Evolutionary conservation across 345 rosid species (phyloP), one percentile per base, ranked within the genome.

Genomic region (Litchi chinensis): DNA sequence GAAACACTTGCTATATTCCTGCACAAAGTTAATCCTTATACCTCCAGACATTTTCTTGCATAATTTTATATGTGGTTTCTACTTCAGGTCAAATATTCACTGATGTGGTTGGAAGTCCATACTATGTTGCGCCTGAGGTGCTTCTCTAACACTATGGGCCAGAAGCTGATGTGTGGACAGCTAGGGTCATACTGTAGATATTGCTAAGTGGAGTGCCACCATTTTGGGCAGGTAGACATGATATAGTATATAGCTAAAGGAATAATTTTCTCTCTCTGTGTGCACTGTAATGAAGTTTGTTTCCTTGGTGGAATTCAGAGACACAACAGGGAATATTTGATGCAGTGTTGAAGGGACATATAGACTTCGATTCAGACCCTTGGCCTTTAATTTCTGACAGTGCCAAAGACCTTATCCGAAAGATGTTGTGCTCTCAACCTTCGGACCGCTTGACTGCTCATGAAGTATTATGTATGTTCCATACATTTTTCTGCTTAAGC

Each of bases 191-290:
- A 82, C 80, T 95, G 79, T 95, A 95, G 76, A 95, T 95, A 82
- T 85, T 95, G 90, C 88, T 95, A 76, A 93, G 99, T 82, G 99
- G 99, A 57, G 99, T 95, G 79, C 99, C 99, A 22, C 99, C 99
- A 60, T 95, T 95, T 83, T 95, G 99, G 98, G 99, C 99, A 84
- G 99, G 99, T 95, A 84, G 41, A 81, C 78, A 40, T 65, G 22
- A 19, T 48, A 52, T 72, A 48, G 26, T 52, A 44, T 76, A 9
- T 73, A 57, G 65, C 26, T 60, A 9, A 48, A 54, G 7, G 50
- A 6, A 59, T 63, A 22, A 63, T 62, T 46, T 72, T 76, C 68
- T 28, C 79, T 39, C 77, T 37, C 65, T 46, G 44, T 76, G 32
- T 44, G 80, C 71, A 66, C 69, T 22, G 18, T 57, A 28, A 76